phyloP scores from a whole-genome alignment of 495 filamentous ascomycete species.

The Neurospora sp. region DNA sequence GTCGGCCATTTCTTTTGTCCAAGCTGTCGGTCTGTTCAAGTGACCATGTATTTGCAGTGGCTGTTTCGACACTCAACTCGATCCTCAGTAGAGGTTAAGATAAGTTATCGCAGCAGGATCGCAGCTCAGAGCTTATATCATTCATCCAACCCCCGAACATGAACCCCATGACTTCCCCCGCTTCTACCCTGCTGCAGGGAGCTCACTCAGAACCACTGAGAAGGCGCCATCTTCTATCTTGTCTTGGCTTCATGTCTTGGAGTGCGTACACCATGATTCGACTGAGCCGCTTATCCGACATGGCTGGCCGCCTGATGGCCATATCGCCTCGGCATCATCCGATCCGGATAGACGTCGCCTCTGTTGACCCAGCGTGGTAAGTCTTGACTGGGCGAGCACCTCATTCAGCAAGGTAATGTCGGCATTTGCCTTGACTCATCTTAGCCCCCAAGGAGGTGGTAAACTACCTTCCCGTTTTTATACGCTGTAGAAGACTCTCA shows the following conservation, averaged over 20 bases:
- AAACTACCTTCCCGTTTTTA: background rate
- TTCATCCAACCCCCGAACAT: background rate
- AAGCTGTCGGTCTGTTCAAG: no score
- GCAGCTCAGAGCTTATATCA: background rate
- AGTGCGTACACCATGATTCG: background rate
- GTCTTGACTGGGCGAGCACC: background rate
- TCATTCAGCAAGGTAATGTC: background rate
- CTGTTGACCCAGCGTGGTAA: background rate
- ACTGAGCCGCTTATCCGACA: background rate
- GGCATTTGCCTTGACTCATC: background rate
- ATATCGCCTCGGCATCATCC: background rate
- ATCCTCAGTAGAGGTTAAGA: no score
- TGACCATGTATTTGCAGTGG: no score
- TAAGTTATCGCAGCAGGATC: background rate
- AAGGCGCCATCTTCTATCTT: background rate
- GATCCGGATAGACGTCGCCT: background rate
- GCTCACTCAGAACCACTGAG: background rate
- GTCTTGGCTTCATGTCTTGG: background rate
- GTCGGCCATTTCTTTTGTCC: slow-evolving; percentile 9
- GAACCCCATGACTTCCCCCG: background rate
- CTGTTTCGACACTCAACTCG: no score
- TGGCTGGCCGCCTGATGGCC: background rate
- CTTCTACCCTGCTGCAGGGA: background rate
- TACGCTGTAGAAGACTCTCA: background rate
- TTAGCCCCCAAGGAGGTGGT: background rate